Conservation (phyloP, 495 filamentous ascomycete species). For the Hypoxylon subgilvum region DNA sequence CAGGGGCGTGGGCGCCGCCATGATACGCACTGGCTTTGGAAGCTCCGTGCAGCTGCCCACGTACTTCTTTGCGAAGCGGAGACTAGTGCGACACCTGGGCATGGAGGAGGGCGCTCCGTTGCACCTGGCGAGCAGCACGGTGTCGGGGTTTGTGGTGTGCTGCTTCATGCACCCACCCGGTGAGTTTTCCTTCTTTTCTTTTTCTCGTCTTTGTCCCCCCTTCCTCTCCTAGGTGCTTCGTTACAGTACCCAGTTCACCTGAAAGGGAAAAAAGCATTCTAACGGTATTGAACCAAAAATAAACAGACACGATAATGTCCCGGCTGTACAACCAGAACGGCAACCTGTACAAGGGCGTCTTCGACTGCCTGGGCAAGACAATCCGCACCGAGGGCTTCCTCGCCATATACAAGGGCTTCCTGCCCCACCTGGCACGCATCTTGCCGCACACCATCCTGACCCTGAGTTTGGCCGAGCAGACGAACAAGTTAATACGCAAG, state of each 20-base stretch:
- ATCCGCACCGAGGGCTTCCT: constrained; percentile 87
- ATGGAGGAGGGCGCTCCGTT: constrained; percentile 91
- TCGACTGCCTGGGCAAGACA: constrained; percentile 91
- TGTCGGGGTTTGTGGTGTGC: constrained; percentile 94
- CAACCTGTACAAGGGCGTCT: constrained; percentile 89
- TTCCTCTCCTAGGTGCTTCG: no score
- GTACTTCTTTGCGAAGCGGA: constrained; percentile 96
- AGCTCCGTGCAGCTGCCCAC: constrained; percentile 95
- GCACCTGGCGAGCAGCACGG: constrained; percentile 86
- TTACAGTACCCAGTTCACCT: no score
- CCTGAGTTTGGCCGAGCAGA: constrained; percentile 93
- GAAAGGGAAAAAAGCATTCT: no score
- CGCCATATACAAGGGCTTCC: constrained; percentile 97
- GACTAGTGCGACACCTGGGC: constrained; percentile 76
- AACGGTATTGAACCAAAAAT: no score
- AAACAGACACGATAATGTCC: constrained; percentile 92
- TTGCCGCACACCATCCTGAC: constrained; percentile 94
- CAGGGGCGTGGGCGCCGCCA: constrained; percentile 88
- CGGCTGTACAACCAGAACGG: constrained; percentile 99
- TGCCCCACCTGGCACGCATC: constrained; percentile 92
- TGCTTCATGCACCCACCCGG: constrained; percentile 97
- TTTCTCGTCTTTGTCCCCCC: background rate
- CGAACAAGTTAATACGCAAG: constrained; percentile 84
- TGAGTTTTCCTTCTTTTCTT: constrained; percentile 46
- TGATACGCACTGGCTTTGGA: constrained; percentile 95